Base-by-base conservation (phyloP, 257 asterid species). In the Dorcoceras hygrometricum region DNA sequence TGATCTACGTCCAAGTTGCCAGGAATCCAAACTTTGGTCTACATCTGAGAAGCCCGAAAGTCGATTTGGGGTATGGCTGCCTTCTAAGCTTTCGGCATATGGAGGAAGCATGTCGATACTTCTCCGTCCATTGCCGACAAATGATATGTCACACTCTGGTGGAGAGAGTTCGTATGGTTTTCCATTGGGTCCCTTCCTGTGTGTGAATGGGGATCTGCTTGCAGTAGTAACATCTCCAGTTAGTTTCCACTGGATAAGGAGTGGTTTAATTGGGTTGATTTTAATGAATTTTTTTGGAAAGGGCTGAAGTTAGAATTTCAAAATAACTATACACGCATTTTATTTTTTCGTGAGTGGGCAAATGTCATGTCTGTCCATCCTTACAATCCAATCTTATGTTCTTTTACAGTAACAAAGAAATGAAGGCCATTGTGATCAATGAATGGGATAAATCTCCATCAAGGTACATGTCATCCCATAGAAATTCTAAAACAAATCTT, bases 81-180 rank as follows among this genome's bases (percentile, higher is more conserved):
- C 75, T 1, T 90, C 95, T 24, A 63, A 70, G 80, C 78, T 81
- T 19, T 87, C 98, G 32, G 71, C 67, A 65, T 62, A 73, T 11
- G 86, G 64, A 56, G 89, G 89, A 69, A 84, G 70, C 62, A 82
- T 73, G 64, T 92, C 96, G 26, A 87, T 74, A 68, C 97, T 92
- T 59, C 79, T 80, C 73, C 97, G 86, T 48, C 73, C 80, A 31
- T 89, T 78, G 71, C 95, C 77, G 62, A 90, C 90, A 71, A 90
- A 93, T 19, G 99, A 90, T 75, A 93, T 88, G 80, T 93, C 97
- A 2, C 83, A 74, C 61, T 93, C 97, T 29, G 84, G 84, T 23
- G 82, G 71, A 65, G 95, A 72, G 65, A 86, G 25, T 73, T 88
- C 99, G 59, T 86, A 90, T 23, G 89, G 73, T 79, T 69, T 86